Base-by-base conservation (phyloP, 2,329 filamentous ascomycete species). In the Ophiostoma australiae region DNA sequence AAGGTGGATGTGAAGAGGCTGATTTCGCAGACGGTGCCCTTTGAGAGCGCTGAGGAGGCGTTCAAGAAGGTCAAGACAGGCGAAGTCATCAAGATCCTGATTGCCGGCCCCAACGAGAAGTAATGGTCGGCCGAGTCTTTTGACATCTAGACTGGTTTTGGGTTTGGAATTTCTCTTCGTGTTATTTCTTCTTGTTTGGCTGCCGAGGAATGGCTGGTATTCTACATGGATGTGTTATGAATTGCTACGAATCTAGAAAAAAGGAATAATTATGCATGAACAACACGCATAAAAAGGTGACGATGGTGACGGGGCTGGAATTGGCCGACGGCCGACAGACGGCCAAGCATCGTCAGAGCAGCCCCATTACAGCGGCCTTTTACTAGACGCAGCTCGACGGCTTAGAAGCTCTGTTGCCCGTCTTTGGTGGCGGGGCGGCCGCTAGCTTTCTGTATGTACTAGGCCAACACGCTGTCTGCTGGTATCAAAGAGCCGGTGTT, bases 21-120 rank as follows among this genome's bases (percentile, higher is more conserved):
- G 73, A 89, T 98, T 74, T 92, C 91, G 17, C 86, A 86, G 39
- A 88, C 89, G 37, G 93, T 97, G 69, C 84, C 86, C 68, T 98
- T 98, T 77, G 83, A 87, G 75, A 85, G 95, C 73, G 94, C 94
- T 0, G 93, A 97, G 82, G 84, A 90, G 77, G 94, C 94, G 0
- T 97, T 97, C 78, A 85, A 89, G 77, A 91, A 93, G 81, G 93
- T 97, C 58, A 93, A 93, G 84, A 86, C 87, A 75, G 94, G 93
- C 2, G 90, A 95, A 82, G 89, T 87, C 27, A 90, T 91, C 77
- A 91, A 91, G 83, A 84, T 89, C 31, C 76, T 91, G 75, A 91
- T 91, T 76, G 86, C 84, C 3, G 89, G 89, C 0, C 88, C 88
- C 8, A 90, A 90, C 74, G 84, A 87, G 86, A 88, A 85, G 78